Evolutionary conservation across 768 basidiomycete genomes (phyloP), one percentile per base, ranked within the genome.

Genomic region (Neoboletus magnificus): DNA sequence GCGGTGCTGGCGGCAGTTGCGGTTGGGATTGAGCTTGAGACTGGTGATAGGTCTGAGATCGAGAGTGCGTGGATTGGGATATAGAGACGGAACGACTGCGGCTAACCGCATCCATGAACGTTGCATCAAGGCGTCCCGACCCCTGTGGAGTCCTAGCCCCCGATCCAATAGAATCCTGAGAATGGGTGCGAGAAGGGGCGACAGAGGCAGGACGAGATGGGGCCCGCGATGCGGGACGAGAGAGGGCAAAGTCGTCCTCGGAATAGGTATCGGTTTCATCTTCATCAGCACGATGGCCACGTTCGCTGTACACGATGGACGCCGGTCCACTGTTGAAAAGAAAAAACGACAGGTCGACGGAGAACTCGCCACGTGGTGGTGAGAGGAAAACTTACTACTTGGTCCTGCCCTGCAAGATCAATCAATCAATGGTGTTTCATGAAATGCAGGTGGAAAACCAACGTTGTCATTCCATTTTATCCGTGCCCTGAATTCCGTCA

Each of bases 401-500:
- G 37, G 81, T 82, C 61, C 78, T 78, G 15, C 87, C 86, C 87
- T 89, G 62, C 22, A 22, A 5, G 50, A 63, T 27, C 36, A 52
- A 50, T 54, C 29, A n/a, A 44, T 55, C 15, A 43, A 50, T 40
- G 6, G 20, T 44, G 47, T 29, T 5, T 45, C 23, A 46, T 52
- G 50, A 40, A n/a, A 45, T 32, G 36, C 5, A 29, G 33, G 43
- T 41, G 40, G 36, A 15, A 22, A 33, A 50, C 87, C 54, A 65
- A 89, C 88, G 64, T 87, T 84, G 63, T 91, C 87, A 48, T 83
- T 78, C 89, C 88, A 91, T 68, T 89, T 91, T 50, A 91, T 90
- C 53, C 87, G 79, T 8, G 89, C 88, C 66, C 76, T 86, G 74
- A 91, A 91, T 69, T 91, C 89, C 0, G 89, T 91, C 57, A 91